A percentile compares a stretch with the other conserved stretches of the same genome.
Conservation (phyloP, 345 rosid species). For the Salix purpurea region DNA sequence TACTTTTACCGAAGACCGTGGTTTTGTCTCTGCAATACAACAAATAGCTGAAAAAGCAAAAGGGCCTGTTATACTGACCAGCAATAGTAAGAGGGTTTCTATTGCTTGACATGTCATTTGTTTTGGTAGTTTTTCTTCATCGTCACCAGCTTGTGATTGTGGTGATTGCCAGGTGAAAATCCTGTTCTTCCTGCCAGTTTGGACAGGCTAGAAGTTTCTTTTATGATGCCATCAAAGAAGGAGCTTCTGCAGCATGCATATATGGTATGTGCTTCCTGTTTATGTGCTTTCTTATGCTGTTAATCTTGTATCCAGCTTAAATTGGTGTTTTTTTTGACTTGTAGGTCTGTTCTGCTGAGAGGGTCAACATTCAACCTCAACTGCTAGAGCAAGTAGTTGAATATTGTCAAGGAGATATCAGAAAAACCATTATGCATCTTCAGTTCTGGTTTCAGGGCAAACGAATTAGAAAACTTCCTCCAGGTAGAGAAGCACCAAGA, state of each 20-base stretch:
- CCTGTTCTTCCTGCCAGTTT: slow-evolving; percentile 68
- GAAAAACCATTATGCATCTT: slow-evolving; percentile 72
- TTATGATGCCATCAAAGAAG: slow-evolving; percentile 45
- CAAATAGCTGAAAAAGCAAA: slow-evolving; percentile 85
- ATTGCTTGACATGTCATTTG: not conserved
- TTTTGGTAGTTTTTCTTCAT: slow-evolving; percentile 1
- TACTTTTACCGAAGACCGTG: slow-evolving; percentile 81
- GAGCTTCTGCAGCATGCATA: slow-evolving; percentile 56
- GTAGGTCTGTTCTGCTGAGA: slow-evolving; percentile 79
- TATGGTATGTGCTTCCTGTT: slow-evolving; percentile 39
- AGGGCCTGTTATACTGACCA: slow-evolving; percentile 82
- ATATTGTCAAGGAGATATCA: slow-evolving; percentile 63
- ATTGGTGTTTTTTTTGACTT: not conserved
- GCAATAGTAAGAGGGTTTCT: slow-evolving; percentile 57
- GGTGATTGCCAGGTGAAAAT: slow-evolving; percentile 48
- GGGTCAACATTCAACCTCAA: slow-evolving; percentile 45
- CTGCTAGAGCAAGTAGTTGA: slow-evolving; percentile 47
- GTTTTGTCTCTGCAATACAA: slow-evolving; percentile 75
- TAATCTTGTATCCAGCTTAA: not conserved
- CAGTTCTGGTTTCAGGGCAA: slow-evolving; percentile 90
- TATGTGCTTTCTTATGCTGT: not conserved
- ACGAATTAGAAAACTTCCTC: slow-evolving; percentile 29
- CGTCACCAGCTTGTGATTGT: slow-evolving; percentile 8
- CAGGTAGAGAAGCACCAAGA: slow-evolving; percentile 40
- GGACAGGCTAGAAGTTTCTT: slow-evolving; percentile 56